Evolutionary conservation across 305 asterid species (phyloP).

Genomic region (Nicotiana rustica): DNA sequence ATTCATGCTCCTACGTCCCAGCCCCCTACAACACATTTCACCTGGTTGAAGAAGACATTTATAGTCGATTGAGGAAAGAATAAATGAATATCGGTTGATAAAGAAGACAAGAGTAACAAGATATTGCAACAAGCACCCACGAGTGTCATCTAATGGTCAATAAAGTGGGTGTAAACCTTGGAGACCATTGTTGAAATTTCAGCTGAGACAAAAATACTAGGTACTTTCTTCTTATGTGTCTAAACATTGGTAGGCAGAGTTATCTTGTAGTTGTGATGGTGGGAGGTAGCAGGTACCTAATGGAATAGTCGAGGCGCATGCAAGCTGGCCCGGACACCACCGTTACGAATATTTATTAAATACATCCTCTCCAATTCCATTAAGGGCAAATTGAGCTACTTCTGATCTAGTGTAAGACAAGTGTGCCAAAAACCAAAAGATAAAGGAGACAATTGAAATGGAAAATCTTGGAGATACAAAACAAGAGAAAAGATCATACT

Average conservation of each 20-base stretch:
- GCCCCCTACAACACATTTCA: not conserved
- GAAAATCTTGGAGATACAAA: not conserved
- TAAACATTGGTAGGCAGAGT: no score
- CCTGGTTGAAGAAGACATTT: constrained; percentile 4
- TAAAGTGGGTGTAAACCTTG: no score
- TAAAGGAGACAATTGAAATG: constrained; percentile 16
- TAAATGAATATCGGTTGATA: not conserved
- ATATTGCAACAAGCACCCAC: not conserved
- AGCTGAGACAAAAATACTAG: no score
- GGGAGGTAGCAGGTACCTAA: no score
- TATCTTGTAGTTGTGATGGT: no score
- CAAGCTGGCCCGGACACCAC: no score
- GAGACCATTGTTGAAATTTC: no score
- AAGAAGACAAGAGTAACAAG: not conserved
- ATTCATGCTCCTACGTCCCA: not conserved
- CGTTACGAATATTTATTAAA: no score
- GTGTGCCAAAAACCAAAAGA: not conserved
- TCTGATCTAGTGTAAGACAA: not conserved
- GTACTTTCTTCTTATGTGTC: no score
- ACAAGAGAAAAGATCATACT: constrained; percentile 11
- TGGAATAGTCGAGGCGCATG: no score
- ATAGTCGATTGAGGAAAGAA: constrained; percentile 1
- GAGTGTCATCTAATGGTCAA: no score
- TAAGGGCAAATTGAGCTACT: not conserved
- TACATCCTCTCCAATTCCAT: not conserved